Percentiles rank a stretch among this genome's conserved stretches.
Evolutionary conservation across 192 early-diverging fungal genomes (phyloP).

Genomic region (Coemansia sp.): DNA sequence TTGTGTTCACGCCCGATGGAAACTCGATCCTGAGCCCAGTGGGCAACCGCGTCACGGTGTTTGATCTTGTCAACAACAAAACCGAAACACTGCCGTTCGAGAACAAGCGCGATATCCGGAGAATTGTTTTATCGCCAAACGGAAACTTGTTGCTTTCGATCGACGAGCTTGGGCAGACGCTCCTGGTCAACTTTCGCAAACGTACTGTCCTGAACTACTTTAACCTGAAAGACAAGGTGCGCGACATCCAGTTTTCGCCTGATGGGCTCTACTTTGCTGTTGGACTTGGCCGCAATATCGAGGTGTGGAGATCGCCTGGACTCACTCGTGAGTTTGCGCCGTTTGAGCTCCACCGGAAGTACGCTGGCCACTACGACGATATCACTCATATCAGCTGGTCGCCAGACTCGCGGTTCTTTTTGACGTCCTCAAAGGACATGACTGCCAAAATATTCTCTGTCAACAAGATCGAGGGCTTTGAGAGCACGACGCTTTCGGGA

Average conservation of each 20-base stretch:
- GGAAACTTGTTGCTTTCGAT: conserved; percentile 85
- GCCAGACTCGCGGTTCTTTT: conserved; percentile 70
- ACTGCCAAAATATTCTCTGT: conserved; percentile 41
- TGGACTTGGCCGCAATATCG: conserved; percentile 77
- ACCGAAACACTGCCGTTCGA: conserved; percentile 92
- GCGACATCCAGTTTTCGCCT: conserved; percentile 88
- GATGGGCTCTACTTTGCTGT: conserved; percentile 87
- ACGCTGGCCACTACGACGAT: conserved; percentile 83
- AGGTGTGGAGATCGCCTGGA: conserved; percentile 93
- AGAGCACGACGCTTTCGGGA: conserved; percentile 73
- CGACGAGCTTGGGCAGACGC: conserved; percentile 88
- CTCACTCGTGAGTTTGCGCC: conserved; percentile 90
- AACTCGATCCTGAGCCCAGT: conserved; percentile 93
- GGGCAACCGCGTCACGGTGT: conserved; percentile 93
- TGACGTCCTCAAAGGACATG: conserved; percentile 51
- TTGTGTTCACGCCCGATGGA: conserved; percentile 92
- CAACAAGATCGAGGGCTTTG: conserved; percentile 71
- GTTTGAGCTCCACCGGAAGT: conserved; percentile 78
- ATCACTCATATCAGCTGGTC: conserved; percentile 84
- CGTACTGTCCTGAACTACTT: conserved; percentile 85
- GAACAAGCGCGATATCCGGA: conserved; percentile 85
- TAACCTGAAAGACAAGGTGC: conserved; percentile 79
- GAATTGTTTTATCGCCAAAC: conserved; percentile 87
- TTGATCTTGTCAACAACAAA: conserved; percentile 94
- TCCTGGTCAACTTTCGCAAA: conserved; percentile 84